Evolutionary conservation across 1,139 yeast species (phyloP), one percentile per base, ranked within the genome.

Genomic region (Kodamaea ohmeri): DNA sequence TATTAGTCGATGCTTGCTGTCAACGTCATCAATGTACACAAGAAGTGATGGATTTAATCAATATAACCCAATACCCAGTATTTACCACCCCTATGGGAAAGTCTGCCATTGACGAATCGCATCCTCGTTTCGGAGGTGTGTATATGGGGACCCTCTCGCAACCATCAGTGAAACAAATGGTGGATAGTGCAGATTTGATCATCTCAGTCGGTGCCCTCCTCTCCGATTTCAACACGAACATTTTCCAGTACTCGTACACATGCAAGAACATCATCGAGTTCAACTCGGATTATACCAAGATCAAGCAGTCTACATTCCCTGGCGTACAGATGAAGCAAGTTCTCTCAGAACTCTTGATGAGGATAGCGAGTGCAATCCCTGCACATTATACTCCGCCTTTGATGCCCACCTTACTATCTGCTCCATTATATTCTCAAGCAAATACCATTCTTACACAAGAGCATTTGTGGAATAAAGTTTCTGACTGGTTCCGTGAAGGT

Each of bases 21-120:
- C 68, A 83, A 37, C 77, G 95, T 67, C 95, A 86, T 62, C 72
- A 72, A 48, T 83, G 81, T 53, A 73, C 72, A 54, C 65, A 61
- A 25, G 88, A 83, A 63, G 82, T 85, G 43, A 67, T 64, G 46
- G 61, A 69, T 49, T 73, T 87, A 56, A 83, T 84, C 40, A 77
- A 79, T 50, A 55, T 67, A 38, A 84, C 95, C 34, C 81, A 83
- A 58, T 86, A 80, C 78, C 94, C 95, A 27, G 85, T 83, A 25
- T 86, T 78, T 65, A 84, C 84, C 40, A 86, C 95, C 37, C 95
- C 96, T 48, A 85, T 87, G 95, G 95, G 95, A 64, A 86, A 86
- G 66, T 84, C 89, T 46, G 74, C 78, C 29, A 77, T 85, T 55
- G 80, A 83, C 63, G 96, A 87, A 66, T 71, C 71, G 44, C 73